phyloP scores from a whole-genome alignment of 2,329 filamentous ascomycete genomes.

The Cryphonectria parasitica region DNA sequence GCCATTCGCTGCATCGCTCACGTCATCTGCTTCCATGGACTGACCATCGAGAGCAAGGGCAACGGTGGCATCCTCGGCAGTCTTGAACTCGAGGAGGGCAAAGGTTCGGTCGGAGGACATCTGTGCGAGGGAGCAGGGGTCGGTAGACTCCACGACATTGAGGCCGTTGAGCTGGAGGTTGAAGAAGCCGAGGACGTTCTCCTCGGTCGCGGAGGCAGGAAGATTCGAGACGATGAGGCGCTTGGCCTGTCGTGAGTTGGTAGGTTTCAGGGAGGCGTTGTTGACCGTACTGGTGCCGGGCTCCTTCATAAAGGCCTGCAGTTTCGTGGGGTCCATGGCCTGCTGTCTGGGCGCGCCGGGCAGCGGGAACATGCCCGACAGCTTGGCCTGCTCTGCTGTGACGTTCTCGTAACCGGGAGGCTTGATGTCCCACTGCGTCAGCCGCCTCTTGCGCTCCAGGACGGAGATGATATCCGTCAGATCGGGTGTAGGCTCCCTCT shows the following conservation, averaged over 20 bases:
- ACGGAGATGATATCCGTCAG: slow-evolving; percentile 84
- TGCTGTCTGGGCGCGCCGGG: slow-evolving; percentile 94
- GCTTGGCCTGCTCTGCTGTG: slow-evolving; percentile 96
- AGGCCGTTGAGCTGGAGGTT: slow-evolving; percentile 96
- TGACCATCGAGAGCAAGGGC: slow-evolving; percentile 90
- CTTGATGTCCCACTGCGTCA: slow-evolving; percentile 99
- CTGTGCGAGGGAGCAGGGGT: slow-evolving; percentile 84
- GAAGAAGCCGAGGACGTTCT: slow-evolving; percentile 81
- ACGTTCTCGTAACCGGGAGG: slow-evolving; percentile 97
- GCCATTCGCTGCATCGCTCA: slow-evolving; percentile 56
- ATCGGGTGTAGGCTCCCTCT: slow-evolving; percentile 94
- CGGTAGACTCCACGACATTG: slow-evolving; percentile 81
- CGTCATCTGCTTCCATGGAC: slow-evolving; percentile 76
- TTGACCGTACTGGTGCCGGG: slow-evolving; percentile 71
- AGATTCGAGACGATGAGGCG: slow-evolving; percentile 88
- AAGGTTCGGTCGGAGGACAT: slow-evolving; percentile 79
- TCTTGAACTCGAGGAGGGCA: slow-evolving; percentile 89
- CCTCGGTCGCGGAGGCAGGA: slow-evolving; percentile 72
- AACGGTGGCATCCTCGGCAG: slow-evolving; percentile 84
- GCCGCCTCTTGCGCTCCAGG: slow-evolving; percentile 81
- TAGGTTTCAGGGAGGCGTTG: slow-evolving; percentile 83
- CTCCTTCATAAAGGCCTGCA: slow-evolving; percentile 95
- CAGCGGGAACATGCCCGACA: slow-evolving; percentile 98
- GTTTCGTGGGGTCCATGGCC: slow-evolving; percentile 89
- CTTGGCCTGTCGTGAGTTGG: slow-evolving; percentile 92